phyloP scores from a whole-genome alignment of 257 asterid genomes.

The Linderniella brevidens region DNA sequence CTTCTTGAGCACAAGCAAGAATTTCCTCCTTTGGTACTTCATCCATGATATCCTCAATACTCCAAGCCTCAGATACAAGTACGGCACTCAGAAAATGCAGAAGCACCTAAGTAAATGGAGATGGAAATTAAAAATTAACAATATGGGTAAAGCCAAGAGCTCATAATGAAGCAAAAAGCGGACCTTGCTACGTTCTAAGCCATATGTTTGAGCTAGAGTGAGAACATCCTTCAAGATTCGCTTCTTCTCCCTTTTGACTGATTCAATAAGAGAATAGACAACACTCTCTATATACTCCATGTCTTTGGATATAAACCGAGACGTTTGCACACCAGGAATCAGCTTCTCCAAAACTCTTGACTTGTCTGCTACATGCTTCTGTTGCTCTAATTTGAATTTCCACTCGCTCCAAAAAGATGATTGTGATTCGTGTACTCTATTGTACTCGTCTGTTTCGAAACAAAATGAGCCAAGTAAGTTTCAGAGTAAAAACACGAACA shows the following conservation, averaged over 20 bases:
- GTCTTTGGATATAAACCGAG: conserved; percentile 78
- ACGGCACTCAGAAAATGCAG: conserved; percentile 51
- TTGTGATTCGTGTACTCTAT: conserved; percentile 61
- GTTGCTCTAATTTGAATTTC: conserved; percentile 87
- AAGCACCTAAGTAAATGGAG: conserved; percentile 44
- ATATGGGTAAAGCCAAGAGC: conserved; percentile 3
- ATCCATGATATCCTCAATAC: conserved; percentile 39
- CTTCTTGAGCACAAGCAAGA: conserved; percentile 43
- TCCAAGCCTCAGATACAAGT: conserved; percentile 69
- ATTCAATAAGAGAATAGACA: conserved; percentile 56
- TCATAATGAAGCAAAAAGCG: conserved; percentile 9
- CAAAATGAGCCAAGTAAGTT: conserved; percentile 9
- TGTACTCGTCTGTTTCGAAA: conserved; percentile 51
- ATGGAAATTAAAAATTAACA: conserved; percentile 9
- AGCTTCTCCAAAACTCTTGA: conserved; percentile 79
- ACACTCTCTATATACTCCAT: conserved; percentile 50
- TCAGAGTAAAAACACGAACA: conserved; percentile 2
- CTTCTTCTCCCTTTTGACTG: conserved; percentile 62
- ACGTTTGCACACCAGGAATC: conserved; percentile 80
- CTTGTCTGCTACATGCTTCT: conserved; percentile 65
- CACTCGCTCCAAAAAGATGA: conserved; percentile 97
- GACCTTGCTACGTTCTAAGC: conserved; percentile 62
- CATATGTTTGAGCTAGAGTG: conserved; percentile 49
- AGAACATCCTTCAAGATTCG: conserved; percentile 46
- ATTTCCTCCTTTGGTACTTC: conserved; percentile 57